Evolutionary conservation across 306 rosid species (phyloP).

Genomic region (Pterocarpus santalinus): DNA sequence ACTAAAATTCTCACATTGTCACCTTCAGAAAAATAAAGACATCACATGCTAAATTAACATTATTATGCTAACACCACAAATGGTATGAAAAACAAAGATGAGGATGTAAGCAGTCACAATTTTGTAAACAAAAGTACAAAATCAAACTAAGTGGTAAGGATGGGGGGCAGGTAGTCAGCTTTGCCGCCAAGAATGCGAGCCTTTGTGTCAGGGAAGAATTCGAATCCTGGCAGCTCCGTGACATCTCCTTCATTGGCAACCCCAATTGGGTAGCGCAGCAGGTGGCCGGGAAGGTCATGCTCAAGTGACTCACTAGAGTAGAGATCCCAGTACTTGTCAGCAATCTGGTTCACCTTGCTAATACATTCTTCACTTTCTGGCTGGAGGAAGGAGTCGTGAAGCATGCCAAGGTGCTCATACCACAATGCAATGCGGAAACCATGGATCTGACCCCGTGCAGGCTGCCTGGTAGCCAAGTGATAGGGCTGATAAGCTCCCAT

Average conservation of each 20-base stretch:
- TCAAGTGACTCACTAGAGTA: slow-evolving; percentile 66
- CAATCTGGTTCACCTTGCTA: slow-evolving; percentile 66
- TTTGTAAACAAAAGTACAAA: slow-evolving; percentile 21
- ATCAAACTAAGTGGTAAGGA: slow-evolving; percentile 71
- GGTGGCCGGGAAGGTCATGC: slow-evolving; percentile 79
- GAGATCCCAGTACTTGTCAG: slow-evolving; percentile 78
- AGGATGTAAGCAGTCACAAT: slow-evolving; percentile 30
- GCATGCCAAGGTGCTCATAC: slow-evolving; percentile 86
- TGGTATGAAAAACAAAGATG: slow-evolving; percentile 32
- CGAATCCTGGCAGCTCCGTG: slow-evolving; percentile 68
- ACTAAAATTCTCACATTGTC: slow-evolving; percentile 36
- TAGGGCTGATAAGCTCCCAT: slow-evolving; percentile 80
- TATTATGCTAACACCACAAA: slow-evolving; percentile 26
- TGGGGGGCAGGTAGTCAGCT: slow-evolving; percentile 76
- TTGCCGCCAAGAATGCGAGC: slow-evolving; percentile 73
- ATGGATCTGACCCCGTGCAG: slow-evolving; percentile 73
- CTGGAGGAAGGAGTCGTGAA: slow-evolving; percentile 54
- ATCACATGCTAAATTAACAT: slow-evolving; percentile 42
- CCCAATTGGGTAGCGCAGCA: slow-evolving; percentile 71
- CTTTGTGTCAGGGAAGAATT: slow-evolving; percentile 76
- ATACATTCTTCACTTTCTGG: slow-evolving; percentile 70
- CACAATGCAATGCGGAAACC: slow-evolving; percentile 79
- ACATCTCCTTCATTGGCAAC: slow-evolving; percentile 60
- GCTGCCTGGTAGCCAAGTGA: slow-evolving; percentile 63
- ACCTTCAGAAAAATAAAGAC: slow-evolving; percentile 28